Evolutionary conservation across 2,329 filamentous ascomycete species (phyloP), one percentile per base, ranked within the genome.

Genomic region (Aureobasidium zeae): DNA sequence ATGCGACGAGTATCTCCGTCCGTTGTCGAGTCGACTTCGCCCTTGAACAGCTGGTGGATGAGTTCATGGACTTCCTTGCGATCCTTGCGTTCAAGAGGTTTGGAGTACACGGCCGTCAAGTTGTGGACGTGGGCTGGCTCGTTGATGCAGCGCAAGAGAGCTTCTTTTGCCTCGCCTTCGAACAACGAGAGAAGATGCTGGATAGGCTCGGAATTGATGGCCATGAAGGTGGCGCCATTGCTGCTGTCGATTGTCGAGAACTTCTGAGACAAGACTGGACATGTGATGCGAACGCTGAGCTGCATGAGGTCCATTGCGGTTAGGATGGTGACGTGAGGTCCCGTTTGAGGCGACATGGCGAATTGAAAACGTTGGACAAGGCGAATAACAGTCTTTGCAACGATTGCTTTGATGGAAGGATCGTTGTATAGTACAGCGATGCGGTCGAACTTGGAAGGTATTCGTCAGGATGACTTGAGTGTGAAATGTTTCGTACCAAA

Each of bases 61-160:
- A 34, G 30, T 5, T 44, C n/a, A 17, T 44, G 41, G 6, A 35
- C 9, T 12, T 29, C 30, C 22, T 24, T 34, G 41, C 41, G 41
- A 16, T 34, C 9, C 3, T 35, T 11, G 5, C 36, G 36, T 5
- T 31, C 13, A 15, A 39, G 9, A 12, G 36, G 25, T 2, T 19
- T 8, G 26, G 36, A 39, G 7, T 39, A 8, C 9, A 39, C 16
- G 10, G 17, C n/a, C 9, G n/a, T 30, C 10, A 29, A 39, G 4
- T 5, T 36, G 13, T 4, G 15, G 9, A 19, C 12, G 17, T 21
- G 36, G 25, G 17, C 15, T 4, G 36, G 36, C 8, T 39, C 19
- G 10, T 39, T 30, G 26, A 39, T 12, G 5, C 26, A 22, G 26
- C 20, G 26, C 3, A n/a, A 22, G 19, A 39, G 36, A n/a, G 10